Base-by-base conservation (phyloP, 2,329 filamentous ascomycete genomes). In the Cercospora zeina region DNA sequence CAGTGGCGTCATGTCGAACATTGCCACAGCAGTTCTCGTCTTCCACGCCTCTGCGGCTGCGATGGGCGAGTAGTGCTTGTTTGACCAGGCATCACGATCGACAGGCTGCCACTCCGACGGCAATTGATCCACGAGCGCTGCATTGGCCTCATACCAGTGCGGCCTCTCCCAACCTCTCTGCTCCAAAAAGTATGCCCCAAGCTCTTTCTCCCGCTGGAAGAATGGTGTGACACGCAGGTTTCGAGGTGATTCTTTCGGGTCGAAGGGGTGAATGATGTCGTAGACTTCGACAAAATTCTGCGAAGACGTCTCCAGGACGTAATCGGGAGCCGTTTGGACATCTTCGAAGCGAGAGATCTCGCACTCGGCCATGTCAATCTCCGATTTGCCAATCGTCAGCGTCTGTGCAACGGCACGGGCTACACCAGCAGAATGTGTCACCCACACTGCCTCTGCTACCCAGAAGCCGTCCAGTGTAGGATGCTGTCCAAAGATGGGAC, bases 381-480 rank as follows among this genome's bases (percentile, higher is more conserved):
- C 72, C 0, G 85, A 85, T 24, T 76, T 77, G 2, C 85, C 85
- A 0, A 77, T 78, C 0, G 85, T 87, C 27, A 88, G 74, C 0
- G 85, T 69, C 69, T 88, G 80, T 0, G 85, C 85, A 1, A 88
- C 70, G 0, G 85, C 84, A 27, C 83, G 81, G 8, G 85, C 85
- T 1, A 87, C 82, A 24, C 85, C 85, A 0, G 84, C 85, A 0
- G 85, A 87, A 65, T 88, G 85, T 16, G 85, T 88, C 0, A 87
- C 85, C 85, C 85, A 88, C 0, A 88, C 84, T 4, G 85, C 85
- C 67, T 88, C 85, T 0, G 85, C 85, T 0, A 88, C 83, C 66
- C 80, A 87, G 73, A 88, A 87, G 11, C 83, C 83, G 50, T 87
- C 82, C 0, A 88, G 72, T 13, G 79, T 80, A 6, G 85, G 84